These are phyloP conservation scores for Immersiella caudata DNA, from an alignment of 495 filamentous ascomycete genomes.

Conservation along the genomic window DNA sequence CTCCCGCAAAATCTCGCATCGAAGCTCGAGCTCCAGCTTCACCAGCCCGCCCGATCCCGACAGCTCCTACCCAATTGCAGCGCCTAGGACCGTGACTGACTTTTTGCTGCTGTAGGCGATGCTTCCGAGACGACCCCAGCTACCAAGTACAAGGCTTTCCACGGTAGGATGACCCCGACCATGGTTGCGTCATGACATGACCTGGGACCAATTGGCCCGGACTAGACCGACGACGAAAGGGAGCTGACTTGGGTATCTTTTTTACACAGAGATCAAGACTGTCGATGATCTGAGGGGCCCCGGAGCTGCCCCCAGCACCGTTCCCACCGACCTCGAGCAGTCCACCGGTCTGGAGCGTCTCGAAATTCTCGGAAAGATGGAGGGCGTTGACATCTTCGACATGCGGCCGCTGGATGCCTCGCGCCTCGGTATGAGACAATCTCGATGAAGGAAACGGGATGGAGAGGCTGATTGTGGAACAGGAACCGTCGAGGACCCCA, in stretches of 20 bases:
- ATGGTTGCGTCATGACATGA: conserved; percentile 13
- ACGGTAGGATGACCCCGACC: conserved; percentile 32
- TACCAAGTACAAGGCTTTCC: conserved; percentile 39
- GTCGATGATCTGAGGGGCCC: conserved; percentile 81
- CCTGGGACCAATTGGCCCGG: conserved; percentile 16
- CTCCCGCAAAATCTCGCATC: conserved; percentile 31
- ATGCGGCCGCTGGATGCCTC: conserved; percentile 94
- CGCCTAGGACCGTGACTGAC: conserved; percentile 12
- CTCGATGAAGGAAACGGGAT: background rate
- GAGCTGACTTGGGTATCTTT: conserved; percentile 27
- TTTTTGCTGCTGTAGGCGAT: conserved; percentile 24
- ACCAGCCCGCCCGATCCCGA: background rate
- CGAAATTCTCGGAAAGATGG: conserved; percentile 98
- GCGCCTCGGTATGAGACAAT: conserved; percentile 58
- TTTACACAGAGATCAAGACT: conserved; percentile 79
- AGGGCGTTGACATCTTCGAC: conserved; percentile 97
- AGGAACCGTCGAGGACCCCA: conserved; percentile 91
- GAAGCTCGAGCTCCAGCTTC: conserved; percentile 10
- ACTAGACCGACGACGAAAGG: background rate
- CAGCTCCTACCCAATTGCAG: conserved; percentile 13
- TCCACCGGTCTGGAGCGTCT: conserved; percentile 96
- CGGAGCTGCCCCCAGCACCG: conserved; percentile 76
- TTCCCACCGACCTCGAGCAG: conserved; percentile 93
- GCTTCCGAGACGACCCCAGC: conserved; percentile 21
- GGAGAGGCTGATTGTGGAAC: conserved; percentile 17